Evolutionary conservation across 106 monocot genomes (phyloP).

Genomic region (Allium sativum): DNA sequence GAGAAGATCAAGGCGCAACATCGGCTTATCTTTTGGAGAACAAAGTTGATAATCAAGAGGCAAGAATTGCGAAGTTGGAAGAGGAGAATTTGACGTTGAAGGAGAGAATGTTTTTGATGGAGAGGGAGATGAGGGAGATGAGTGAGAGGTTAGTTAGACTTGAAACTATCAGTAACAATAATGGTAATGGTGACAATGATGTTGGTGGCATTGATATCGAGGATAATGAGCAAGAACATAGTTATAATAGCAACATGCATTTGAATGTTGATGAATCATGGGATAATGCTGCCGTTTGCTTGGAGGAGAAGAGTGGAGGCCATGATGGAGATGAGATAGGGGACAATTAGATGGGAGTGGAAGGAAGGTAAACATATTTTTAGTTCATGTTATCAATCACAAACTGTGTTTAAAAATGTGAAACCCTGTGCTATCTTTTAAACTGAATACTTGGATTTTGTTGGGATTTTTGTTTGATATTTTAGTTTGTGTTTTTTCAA

Average conservation of each 20-base stretch:
- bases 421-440: too few species aligned
- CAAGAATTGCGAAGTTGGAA: slow-evolving; percentile 61
- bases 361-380: not conserved
- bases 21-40: slow-evolving; percentile 37
- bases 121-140: slow-evolving; percentile 70
- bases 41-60: slow-evolving; percentile 64
- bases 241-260: slow-evolving; percentile 7
- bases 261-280: slow-evolving; percentile 30
- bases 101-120: slow-evolving; percentile 81
- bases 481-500: too few species aligned
- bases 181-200: slow-evolving; percentile 3
- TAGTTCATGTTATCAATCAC: too few species aligned
- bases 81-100: slow-evolving; percentile 88
- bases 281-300: slow-evolving; percentile 38
- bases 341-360: not conserved
- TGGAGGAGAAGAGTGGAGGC: slow-evolving; percentile 39
- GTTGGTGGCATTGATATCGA: slow-evolving; percentile 14
- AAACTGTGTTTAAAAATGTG: too few species aligned
- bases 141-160: slow-evolving; percentile 42
- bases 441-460: too few species aligned
- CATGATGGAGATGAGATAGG: slow-evolving; percentile 5
- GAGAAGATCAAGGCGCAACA: slow-evolving; percentile 10
- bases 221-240: not conserved
- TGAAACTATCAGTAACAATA: slow-evolving; percentile 18
- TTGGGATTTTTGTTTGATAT: too few species aligned